Base-by-base conservation (phyloP, 2,329 filamentous ascomycete species). In the Alternaria ethzedia region DNA sequence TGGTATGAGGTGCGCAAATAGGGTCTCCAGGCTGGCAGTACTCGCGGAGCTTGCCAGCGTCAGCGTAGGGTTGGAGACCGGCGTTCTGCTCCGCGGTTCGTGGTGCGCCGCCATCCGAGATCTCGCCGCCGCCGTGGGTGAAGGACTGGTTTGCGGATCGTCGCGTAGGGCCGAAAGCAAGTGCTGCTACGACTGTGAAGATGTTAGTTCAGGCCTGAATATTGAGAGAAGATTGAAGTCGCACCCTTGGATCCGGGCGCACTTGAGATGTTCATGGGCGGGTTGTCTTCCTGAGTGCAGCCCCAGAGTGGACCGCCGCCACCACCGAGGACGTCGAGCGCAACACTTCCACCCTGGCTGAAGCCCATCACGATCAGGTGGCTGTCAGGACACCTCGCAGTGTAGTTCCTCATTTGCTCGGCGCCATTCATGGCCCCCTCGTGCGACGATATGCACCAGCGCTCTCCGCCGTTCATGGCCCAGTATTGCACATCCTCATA, bases 21-120 rank as follows among this genome's bases (percentile, higher is more conserved):
- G 88, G 87, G 64, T 90, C 88, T 4, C 84, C 71, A 5, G 84
- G 80, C 68, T 90, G 88, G 74, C 88, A 90, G 82, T 90, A 90
- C 8, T 87, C 87, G 78, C 88, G 81, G 62, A 90, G 85, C 67
- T 85, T 86, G 9, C 73, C 75, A 4, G 85, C 83, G 25, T 75
- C 65, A 23, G 61, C 68, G 44, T 72, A 74, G 15, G 70, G 70
- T 54, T 71, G 61, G 15, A 73, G 60, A n/a, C 68, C 70, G 11
- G 69, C 68, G 32, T 68, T 66, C 57, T 74, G 57, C 47, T 70
- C 61, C 5, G 64, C 61, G 9, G 70, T 67, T 32, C 72, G 70
- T 21, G 72, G 68, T 3, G 70, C 70, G 28, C 65, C 59, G 46
- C 72, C 72, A 15, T 72, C 58, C 23, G 63, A 73, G 36, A 70